Evolutionary conservation across 257 asterid genomes (phyloP).

Genomic region (Mitragyna speciosa): DNA sequence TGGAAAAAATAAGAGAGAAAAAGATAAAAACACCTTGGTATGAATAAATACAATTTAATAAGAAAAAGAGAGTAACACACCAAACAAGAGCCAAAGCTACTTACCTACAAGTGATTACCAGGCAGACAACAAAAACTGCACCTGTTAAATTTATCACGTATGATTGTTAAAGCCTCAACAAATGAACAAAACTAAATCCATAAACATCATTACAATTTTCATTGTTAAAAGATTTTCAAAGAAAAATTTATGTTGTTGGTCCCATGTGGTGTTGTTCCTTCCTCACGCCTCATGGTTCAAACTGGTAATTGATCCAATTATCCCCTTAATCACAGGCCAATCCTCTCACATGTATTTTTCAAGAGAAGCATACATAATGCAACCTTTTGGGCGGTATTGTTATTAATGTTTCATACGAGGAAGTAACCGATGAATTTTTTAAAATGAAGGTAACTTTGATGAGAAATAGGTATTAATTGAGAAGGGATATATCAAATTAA

Average conservation of each 20-base stretch:
- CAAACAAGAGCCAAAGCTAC: slow-evolving; percentile 20
- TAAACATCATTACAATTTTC: background rate
- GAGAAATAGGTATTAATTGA: background rate
- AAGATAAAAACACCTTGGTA: slow-evolving; percentile 7
- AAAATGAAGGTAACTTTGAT: background rate
- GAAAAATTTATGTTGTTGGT: background rate
- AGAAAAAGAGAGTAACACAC: background rate
- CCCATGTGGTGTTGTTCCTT: background rate
- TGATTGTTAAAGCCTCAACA: slow-evolving; percentile 12
- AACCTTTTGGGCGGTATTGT: background rate
- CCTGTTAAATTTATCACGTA: slow-evolving; percentile 47
- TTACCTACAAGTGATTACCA: slow-evolving; percentile 87
- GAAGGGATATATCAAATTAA: background rate
- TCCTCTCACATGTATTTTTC: background rate
- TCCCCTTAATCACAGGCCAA: background rate
- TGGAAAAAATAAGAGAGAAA: slow-evolving; percentile 8
- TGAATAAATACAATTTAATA: slow-evolving; percentile 18
- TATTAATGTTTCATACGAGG: background rate
- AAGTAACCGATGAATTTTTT: background rate
- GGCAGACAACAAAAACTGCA: slow-evolving; percentile 88
- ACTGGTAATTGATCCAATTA: background rate
- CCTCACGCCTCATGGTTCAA: background rate
- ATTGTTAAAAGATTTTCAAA: background rate
- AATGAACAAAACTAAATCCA: background rate
- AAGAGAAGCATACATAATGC: background rate